These are phyloP conservation scores for Chrysanthemum makinoi DNA, from an alignment of 129 eudicot species.

Conservation along the genomic window DNA sequence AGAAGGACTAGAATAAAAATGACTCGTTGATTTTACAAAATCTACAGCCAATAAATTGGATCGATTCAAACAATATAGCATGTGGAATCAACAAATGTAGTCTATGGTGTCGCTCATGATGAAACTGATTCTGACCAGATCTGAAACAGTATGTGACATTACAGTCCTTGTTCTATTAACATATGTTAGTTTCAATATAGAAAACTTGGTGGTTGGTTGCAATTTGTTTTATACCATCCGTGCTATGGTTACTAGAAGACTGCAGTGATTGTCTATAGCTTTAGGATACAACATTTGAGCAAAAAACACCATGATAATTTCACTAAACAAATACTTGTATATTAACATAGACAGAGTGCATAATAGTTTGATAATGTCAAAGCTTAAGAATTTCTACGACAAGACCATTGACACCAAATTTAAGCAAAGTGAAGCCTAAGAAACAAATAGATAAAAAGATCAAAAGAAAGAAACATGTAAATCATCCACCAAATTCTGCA, in stretches of 20 bases:
- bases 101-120: neutral
- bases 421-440: neutral
- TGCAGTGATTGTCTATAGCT: neutral
- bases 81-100: neutral
- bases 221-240: neutral
- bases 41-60: no score
- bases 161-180: neutral
- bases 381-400: neutral
- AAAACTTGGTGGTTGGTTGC: neutral
- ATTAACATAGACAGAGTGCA: neutral
- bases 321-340: neutral
- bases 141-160: neutral
- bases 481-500: neutral
- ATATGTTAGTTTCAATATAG: neutral
- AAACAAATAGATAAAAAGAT: neutral
- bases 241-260: neutral
- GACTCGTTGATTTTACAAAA: no score
- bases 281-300: neutral
- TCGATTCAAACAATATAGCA: neutral
- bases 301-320: neutral
- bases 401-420: slow-evolving; percentile 4
- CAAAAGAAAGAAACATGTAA: neutral
- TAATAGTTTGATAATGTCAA: slow-evolving; percentile 8
- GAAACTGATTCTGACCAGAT: neutral
- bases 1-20: no score